phyloP scores from a whole-genome alignment of 2,329 filamentous ascomycete genomes.

The Penicillium glabrum region DNA sequence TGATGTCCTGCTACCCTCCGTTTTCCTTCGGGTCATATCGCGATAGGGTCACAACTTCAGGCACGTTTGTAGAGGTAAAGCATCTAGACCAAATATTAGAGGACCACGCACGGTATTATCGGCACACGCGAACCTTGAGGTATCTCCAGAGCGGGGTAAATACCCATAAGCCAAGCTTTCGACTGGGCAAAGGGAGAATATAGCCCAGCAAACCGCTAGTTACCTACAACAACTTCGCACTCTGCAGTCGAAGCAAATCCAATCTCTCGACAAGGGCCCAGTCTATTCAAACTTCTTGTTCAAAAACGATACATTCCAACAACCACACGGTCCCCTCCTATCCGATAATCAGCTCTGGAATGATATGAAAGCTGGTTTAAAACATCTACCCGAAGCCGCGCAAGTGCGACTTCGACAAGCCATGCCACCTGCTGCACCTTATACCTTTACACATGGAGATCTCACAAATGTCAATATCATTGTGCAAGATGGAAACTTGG shows the following conservation, averaged over 20 bases:
- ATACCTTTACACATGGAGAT: constrained; percentile 42
- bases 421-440: constrained; percentile 26
- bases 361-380: constrained; percentile 12
- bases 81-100: no score
- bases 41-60: no score
- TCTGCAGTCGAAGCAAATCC: constrained; percentile 10
- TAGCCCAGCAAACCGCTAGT: constrained; percentile 15
- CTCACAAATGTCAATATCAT: constrained; percentile 42
- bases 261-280: constrained; percentile 4
- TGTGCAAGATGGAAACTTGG: constrained; percentile 35
- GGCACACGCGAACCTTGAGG: no score
- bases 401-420: constrained; percentile 6
- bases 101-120: no score
- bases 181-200: constrained; percentile 9
- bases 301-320: background rate
- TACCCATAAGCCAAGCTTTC: constrained; percentile 1
- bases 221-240: constrained; percentile 12
- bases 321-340: constrained; percentile 10
- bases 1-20: no score
- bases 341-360: constrained; percentile 15
- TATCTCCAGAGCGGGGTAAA: no score
- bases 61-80: no score
- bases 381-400: constrained; percentile 7
- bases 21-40: no score
- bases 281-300: constrained; percentile 16